Percentiles rank a stretch among this genome's conserved stretches.
These are phyloP conservation scores for Chionographis japonica DNA, from an alignment of 106 monocot genomes.

Conservation along the genomic window DNA sequence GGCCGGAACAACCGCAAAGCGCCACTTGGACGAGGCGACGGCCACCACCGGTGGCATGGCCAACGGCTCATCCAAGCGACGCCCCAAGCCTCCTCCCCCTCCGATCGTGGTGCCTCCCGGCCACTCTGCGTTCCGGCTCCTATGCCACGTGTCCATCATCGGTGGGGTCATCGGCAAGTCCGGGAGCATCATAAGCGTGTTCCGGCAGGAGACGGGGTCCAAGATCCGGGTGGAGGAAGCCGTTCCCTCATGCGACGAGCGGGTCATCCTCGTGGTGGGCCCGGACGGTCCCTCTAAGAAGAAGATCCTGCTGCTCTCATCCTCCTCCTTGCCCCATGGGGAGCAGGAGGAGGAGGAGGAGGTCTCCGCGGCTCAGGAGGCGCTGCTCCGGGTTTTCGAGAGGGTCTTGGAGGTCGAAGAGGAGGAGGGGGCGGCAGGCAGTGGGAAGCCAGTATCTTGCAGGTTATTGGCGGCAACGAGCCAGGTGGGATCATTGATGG, in stretches of 20 bases:
- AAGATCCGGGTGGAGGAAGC: conserved; percentile 4
- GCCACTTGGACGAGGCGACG: not conserved
- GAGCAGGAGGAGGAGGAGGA: conserved; percentile 3
- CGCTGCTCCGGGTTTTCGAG: conserved; percentile 11
- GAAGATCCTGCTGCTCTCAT: not conserved
- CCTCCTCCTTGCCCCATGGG: too few species aligned
- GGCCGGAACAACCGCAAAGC: not conserved
- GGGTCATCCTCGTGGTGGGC: conserved; percentile 8
- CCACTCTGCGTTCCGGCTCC: conserved; percentile 11
- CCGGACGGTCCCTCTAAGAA: not conserved
- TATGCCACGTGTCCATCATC: not conserved
- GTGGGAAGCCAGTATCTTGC: not conserved
- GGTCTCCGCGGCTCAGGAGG: conserved; percentile 11
- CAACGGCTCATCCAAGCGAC: not conserved
- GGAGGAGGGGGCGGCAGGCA: not conserved
- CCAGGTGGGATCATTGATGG: conserved; percentile 4
- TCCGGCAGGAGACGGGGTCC: conserved; percentile 12
- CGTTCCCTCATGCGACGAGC: conserved; percentile 14
- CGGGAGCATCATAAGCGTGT: not conserved
- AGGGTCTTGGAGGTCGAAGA: conserved; percentile 1
- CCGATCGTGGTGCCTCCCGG: conserved; percentile 4
- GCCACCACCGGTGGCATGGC: not conserved
- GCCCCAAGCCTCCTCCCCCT: not conserved
- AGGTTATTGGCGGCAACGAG: conserved; percentile 2
- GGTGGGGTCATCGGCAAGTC: conserved; percentile 13